Percentiles rank a stretch among this genome's conserved stretches.
These are phyloP conservation scores for Lipomyces spencermartinsiae DNA, from an alignment of 805 yeast genomes.

Conservation along the genomic window DNA sequence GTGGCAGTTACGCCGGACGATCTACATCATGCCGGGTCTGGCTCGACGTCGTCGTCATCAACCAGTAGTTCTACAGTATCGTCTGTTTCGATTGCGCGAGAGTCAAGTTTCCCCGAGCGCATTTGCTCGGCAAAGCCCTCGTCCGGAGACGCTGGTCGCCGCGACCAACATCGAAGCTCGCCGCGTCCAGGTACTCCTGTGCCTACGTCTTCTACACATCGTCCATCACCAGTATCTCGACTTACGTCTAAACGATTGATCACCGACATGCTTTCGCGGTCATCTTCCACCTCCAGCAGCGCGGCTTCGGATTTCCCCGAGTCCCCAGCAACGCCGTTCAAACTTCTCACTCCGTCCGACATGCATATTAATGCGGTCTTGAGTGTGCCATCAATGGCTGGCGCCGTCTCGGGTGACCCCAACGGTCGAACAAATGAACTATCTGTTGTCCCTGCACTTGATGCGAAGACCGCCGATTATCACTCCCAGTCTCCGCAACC, in stretches of 20 bases:
- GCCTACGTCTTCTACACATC: not conserved
- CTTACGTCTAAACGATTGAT: constrained; percentile 2
- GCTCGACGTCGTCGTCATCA: constrained; percentile 21
- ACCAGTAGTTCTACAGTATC: constrained; percentile 8
- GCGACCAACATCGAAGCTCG: not conserved
- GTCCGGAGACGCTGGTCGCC: not conserved
- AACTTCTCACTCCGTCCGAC: constrained; percentile 2
- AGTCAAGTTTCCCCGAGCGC: not conserved
- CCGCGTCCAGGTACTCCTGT: not conserved
- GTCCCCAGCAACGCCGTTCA: not conserved
- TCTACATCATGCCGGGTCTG: constrained; percentile 11
- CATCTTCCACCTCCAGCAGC: not conserved
- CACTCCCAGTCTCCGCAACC: constrained; percentile 1
- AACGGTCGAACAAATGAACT: constrained; percentile 19
- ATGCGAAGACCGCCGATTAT: not conserved
- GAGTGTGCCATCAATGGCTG: constrained; percentile 17
- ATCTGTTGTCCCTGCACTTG: constrained; percentile 15
- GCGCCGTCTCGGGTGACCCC: not conserved
- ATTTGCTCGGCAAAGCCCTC: not conserved
- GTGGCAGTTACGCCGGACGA: not conserved
- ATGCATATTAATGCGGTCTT: not conserved
- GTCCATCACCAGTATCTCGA: constrained; percentile 8
- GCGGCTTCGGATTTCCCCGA: not conserved
- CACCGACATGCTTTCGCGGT: constrained; percentile 2
- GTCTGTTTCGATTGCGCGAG: not conserved